phyloP scores from a whole-genome alignment of 192 early-diverging fungal genomes.

The Backusella liffmaniae region DNA sequence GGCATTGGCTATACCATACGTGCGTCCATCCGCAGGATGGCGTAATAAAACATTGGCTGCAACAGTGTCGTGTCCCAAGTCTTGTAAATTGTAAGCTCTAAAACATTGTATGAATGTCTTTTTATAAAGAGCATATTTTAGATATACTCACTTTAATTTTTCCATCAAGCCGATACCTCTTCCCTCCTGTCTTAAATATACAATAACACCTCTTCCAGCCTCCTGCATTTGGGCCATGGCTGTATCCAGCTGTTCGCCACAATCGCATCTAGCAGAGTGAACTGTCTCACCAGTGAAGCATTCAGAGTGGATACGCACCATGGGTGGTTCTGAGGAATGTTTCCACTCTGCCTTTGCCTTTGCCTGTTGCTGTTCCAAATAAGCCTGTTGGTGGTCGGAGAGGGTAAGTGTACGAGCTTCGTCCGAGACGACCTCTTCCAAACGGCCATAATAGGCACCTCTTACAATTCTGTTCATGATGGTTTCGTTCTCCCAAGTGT shows the following conservation, averaged over 20 bases:
- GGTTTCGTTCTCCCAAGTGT: slow-evolving; percentile 63
- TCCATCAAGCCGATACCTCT: slow-evolving; percentile 92
- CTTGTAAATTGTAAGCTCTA: slow-evolving; percentile 96
- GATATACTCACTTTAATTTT: slow-evolving; percentile 73
- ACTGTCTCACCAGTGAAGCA: slow-evolving; percentile 98
- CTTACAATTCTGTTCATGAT: slow-evolving; percentile 76
- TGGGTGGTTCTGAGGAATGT: slow-evolving; percentile 43
- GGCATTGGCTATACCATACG: slow-evolving; percentile 83
- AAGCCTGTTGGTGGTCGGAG: slow-evolving; percentile 16
- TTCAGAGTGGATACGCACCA: slow-evolving; percentile 94
- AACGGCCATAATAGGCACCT: slow-evolving; percentile 69
- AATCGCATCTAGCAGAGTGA: slow-evolving; percentile 89
- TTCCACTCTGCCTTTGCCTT: slow-evolving; percentile 22
- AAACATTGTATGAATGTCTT: neutral
- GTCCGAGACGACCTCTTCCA: slow-evolving; percentile 43
- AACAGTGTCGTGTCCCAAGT: slow-evolving; percentile 93
- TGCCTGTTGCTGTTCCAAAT: slow-evolving; percentile 32
- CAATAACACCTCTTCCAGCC: slow-evolving; percentile 87
- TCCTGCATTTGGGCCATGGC: slow-evolving; percentile 86
- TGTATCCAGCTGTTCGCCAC: slow-evolving; percentile 90
- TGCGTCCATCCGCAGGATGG: slow-evolving; percentile 92
- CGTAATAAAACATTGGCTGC: slow-evolving; percentile 87
- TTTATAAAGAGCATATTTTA: neutral
- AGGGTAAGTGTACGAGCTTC: slow-evolving; percentile 20
- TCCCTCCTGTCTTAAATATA: slow-evolving; percentile 96